Evolutionary conservation across 345 rosid species (phyloP).

Genomic region (Syzygium aqueum): DNA sequence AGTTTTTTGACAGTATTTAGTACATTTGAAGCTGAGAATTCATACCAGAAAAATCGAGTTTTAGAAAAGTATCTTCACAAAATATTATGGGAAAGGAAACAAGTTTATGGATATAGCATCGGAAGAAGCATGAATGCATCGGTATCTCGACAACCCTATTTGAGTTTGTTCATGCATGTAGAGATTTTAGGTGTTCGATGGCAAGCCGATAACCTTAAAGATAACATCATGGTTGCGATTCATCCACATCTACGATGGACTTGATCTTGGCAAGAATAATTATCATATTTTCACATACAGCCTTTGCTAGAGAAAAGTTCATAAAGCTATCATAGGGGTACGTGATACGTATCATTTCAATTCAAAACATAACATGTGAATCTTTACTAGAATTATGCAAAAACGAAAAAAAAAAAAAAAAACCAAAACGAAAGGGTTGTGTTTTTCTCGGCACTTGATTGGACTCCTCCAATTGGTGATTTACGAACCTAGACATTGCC

Average conservation of each 20-base stretch:
- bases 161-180: not conserved
- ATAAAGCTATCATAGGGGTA: rapidly evolving
- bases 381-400: rapidly evolving
- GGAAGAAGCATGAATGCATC: not conserved
- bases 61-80: not conserved
- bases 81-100: not conserved
- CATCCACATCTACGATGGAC: not conserved
- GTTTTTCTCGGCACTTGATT: rapidly evolving
- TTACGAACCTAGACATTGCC: not conserved
- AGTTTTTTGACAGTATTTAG: not conserved
- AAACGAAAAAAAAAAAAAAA: not conserved
- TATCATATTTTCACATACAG: not conserved
- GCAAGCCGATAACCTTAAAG: not conserved
- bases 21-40: not conserved
- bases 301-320: rapidly evolving
- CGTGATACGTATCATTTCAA: not conserved
- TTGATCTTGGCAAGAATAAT: not conserved
- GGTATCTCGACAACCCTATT: not conserved
- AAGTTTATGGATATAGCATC: not conserved
- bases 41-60: not conserved
- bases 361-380: not conserved
- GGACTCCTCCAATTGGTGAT: not conserved
- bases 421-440: too few species aligned
- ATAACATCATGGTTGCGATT: rapidly evolving
- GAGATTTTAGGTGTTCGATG: not conserved